Base-by-base conservation (phyloP, 2,329 filamentous ascomycete genomes). In the Clathrospora elynae region DNA sequence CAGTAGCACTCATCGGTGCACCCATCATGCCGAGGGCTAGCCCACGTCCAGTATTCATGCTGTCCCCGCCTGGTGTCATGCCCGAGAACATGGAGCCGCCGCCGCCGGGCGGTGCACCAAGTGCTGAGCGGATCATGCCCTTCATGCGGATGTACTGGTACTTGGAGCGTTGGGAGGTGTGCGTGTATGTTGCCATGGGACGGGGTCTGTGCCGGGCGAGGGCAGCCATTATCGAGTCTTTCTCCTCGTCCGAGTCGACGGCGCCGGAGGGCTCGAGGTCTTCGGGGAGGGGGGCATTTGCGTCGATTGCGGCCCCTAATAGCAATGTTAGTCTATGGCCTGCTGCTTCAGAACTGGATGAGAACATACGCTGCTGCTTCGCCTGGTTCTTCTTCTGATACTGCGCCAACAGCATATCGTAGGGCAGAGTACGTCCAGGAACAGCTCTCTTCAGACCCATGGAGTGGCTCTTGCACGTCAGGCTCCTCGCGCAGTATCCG, bases 301-400 rank as follows among this genome's bases (percentile, higher is more conserved):
- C 92, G 67, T 97, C 91, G 56, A 99, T 87, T 24, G 91, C 90
- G 23, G 91, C 91, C 75, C 96, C 89, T 93, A 67, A 8, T 19
- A 19, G 20, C 9, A 20, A 26, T 31, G 32, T 57, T 37, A 58
- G 46, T 13, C 25, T 8, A 13, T 30, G 8, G 5, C 10, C 14
- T 3, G 9, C 7, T 3, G 9, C 18, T n/a, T 14, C 10, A 33
- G 3, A 11, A 13, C 14, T 16, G 12, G n/a, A 6, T 19, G 10
- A 22, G 11, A 23, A 80, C 86, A 73, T 78, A 91, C 89, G 95
- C 71, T 97, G 93, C 74, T 96, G 89, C 65, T 96, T 95, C 14
- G 93, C 93, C 71, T 97, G 93, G 62, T 99, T 99, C 78, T 96
- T 97, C 79, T 97, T 96, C 86, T 78, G 75, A 49, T 78, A 78